phyloP scores from a whole-genome alignment of 2,329 filamentous ascomycete genomes.

The Fusarium cyanostomum region DNA sequence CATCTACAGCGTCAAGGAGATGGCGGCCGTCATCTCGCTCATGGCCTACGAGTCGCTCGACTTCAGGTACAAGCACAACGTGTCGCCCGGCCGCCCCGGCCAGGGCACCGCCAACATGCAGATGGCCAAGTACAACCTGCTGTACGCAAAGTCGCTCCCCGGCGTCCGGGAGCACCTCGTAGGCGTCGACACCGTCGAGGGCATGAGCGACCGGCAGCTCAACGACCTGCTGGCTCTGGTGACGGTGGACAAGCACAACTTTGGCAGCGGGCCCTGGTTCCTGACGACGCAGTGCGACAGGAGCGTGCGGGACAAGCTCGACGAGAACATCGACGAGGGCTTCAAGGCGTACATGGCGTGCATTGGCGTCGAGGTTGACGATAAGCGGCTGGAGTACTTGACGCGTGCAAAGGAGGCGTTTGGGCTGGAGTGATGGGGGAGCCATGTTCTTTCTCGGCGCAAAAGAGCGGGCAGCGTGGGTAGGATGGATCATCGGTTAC shows the following conservation, averaged over 20 bases:
- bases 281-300: slow-evolving; percentile 54
- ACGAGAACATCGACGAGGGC: slow-evolving; percentile 51
- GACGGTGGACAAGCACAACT: slow-evolving; percentile 61
- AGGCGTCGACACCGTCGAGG: slow-evolving; percentile 40
- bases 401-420: slow-evolving; percentile 59
- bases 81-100: slow-evolving; percentile 64
- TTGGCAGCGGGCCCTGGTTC: slow-evolving; percentile 64
- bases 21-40: slow-evolving; percentile 75
- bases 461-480: too few relatives aligned
- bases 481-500: too few relatives aligned
- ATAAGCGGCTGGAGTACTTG: slow-evolving; percentile 54
- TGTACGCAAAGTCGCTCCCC: slow-evolving; percentile 58
- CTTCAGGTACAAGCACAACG: slow-evolving; percentile 77
- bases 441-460: too few relatives aligned
- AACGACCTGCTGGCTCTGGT: slow-evolving; percentile 57
- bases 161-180: slow-evolving; percentile 50
- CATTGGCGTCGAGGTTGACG: slow-evolving; percentile 50
- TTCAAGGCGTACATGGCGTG: slow-evolving; percentile 60
- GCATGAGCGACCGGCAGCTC: slow-evolving; percentile 45
- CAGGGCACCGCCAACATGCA: slow-evolving; percentile 75
- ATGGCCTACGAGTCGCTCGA: slow-evolving; percentile 76
- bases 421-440: slow-evolving; percentile 41
- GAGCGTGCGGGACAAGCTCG: slow-evolving; percentile 48
- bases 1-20: slow-evolving; percentile 64
- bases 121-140: slow-evolving; percentile 54